A percentile compares a stretch with the other conserved stretches of the same genome.
phyloP scores from a whole-genome alignment of 2,329 filamentous ascomycete species.

The Colletotrichum navitas region DNA sequence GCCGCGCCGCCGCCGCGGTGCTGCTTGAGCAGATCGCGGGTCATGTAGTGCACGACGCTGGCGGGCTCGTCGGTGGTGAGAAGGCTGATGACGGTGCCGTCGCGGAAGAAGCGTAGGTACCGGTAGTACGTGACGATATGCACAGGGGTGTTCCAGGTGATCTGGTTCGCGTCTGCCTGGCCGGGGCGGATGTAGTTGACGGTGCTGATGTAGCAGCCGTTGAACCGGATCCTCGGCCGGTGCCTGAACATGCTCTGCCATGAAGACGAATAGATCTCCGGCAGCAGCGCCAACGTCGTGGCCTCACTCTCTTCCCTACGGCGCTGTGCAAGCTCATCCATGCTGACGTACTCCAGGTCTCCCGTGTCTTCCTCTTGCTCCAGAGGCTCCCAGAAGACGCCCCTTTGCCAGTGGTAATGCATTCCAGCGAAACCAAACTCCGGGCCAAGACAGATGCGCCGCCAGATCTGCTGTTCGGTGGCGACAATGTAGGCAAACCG shows the following conservation, averaged over 20 bases:
- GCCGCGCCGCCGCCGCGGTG: conserved; percentile 51
- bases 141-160: conserved; percentile 85
- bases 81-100: conserved; percentile 85
- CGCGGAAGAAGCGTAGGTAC: conserved; percentile 93
- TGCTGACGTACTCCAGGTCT: conserved; percentile 51
- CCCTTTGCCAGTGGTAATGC: conserved; percentile 81
- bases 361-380: conserved; percentile 50
- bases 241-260: conserved; percentile 81
- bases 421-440: conserved; percentile 86
- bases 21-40: conserved; percentile 73
- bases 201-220: conserved; percentile 95
- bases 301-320: conserved; percentile 51
- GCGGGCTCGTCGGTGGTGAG: conserved; percentile 84
- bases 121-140: conserved; percentile 99
- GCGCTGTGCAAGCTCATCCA: conserved; percentile 53
- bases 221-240: conserved; percentile 90
- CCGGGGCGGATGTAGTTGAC: conserved; percentile 94
- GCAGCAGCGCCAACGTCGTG: conserved; percentile 58
- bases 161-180: conserved; percentile 75
- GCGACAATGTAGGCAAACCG: conserved; percentile 86
- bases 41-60: conserved; percentile 90
- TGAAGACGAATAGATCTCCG: conserved; percentile 61
- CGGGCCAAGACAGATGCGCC: conserved; percentile 74
- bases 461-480: conserved; percentile 90
- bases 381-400: conserved; percentile 68